Evolutionary conservation across 2,329 filamentous ascomycete genomes (phyloP), one percentile per base, ranked within the genome.

Genomic region (Alternaria arbusti): DNA sequence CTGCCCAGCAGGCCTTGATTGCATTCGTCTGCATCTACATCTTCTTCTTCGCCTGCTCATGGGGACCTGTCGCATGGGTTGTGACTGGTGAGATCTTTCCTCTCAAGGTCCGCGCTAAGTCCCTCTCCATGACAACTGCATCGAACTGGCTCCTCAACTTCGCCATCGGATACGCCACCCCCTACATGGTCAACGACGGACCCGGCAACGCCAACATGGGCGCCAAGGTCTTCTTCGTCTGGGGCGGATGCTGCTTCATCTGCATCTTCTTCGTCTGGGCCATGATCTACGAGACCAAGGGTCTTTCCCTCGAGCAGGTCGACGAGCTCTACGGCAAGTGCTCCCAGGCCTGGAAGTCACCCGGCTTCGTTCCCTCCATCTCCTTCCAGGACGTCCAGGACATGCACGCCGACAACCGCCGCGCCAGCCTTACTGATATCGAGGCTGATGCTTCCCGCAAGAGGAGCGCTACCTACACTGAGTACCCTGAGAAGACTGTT

Each of bases 1-100:
- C 79, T n/a, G 80, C 80, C 2, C 80, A 82, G 58, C 70, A 75
- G 22, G 72, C 80, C 17, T 62, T 80, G 61, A 79, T 82, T 28
- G 78, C 81, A 13, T 83, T 83, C 54, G 79, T 83, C 57, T 91
- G 89, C 74, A 83, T 93, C 76, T 92, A 91, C 81, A 91, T 94
- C 61, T 92, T 92, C 82, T 93, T 93, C 84, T 94, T 94, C 76
- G 91, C 91, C 13, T 87, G 89, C 7, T 91, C 90, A 0, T 94
- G 91, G 91, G 91, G 91, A 6, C 91, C 91, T 0, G 90, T 92
- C 32, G 87, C 86, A 3, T 94, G 91, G 91, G 91, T 80, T 22
- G 77, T 79, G 5, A 80, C 80, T 13, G 80, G 80, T 28, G 81
- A 81, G 68, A 72, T 82, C 56, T 83, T 81, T 76, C 80, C 81